A percentile compares a stretch with the other conserved stretches of the same genome.
phyloP scores from a whole-genome alignment of 768 basidiomycete genomes.

The Amanita exitialis region DNA sequence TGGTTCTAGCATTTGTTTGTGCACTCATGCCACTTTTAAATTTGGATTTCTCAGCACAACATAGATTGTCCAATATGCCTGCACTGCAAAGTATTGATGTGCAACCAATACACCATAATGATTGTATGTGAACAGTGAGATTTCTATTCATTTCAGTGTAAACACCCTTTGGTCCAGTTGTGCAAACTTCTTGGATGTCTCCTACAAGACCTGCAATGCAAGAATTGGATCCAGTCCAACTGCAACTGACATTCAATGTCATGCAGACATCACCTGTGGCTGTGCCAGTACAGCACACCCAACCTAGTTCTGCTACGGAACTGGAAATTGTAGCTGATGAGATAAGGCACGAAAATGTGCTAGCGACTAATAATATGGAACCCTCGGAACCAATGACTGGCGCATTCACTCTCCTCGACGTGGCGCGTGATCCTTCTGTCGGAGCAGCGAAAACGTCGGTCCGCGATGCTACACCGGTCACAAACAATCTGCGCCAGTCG shows the following conservation, averaged over 20 bases:
- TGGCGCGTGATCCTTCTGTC: neutral
- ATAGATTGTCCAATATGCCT: neutral
- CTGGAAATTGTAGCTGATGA: neutral
- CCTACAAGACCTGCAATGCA: neutral
- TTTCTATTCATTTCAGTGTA: too few species aligned
- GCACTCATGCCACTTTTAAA: neutral
- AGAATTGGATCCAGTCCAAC: neutral
- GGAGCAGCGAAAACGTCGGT: neutral
- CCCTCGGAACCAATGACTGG: too few species aligned
- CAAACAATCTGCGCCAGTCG: neutral
- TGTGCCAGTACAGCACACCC: neutral
- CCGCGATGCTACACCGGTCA: neutral
- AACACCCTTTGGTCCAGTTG: neutral
- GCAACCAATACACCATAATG: neutral
- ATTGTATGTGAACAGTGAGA: neutral
- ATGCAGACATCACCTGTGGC: conserved; percentile 2
- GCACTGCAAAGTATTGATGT: neutral
- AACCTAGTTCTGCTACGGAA: neutral
- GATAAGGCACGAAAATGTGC: neutral
- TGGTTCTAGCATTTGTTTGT: neutral
- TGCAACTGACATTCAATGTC: neutral
- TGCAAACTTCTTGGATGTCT: neutral
- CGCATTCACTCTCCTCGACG: too few species aligned
- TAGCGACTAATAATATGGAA: neutral
- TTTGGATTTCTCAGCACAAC: neutral